Evolutionary conservation across 495 filamentous ascomycete species (phyloP), one percentile per base, ranked within the genome.

Genomic region (Alectoria sarmentosa): DNA sequence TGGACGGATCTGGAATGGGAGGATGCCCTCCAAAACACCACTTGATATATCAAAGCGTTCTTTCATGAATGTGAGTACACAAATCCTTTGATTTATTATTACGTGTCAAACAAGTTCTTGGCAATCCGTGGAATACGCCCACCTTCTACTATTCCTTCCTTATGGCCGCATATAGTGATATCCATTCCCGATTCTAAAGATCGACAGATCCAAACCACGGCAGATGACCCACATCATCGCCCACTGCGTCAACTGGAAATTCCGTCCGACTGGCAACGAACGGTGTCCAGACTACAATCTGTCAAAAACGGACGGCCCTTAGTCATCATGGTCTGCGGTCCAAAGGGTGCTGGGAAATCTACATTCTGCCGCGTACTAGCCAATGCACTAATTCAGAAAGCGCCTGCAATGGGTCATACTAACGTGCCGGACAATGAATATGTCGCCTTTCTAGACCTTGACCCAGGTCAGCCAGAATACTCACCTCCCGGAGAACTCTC

Each of bases 261-360:
- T 17, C 83, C 84, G 9, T 81, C 84, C 28, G 84, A 87, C 70
- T 91, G 89, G 89, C 84, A 83, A 63, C 75, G 75, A 67, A 74
- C 64, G 74, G 58, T 77, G 76, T 34, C 76, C 70, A 38, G 69
- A 63, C 23, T 72, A 74, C 36, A 72, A 71, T 44, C 77, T 76
- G 42, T 65, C 72, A 21, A 78, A 74, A 11, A 78, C 76, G 46
- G 79, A 79, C 46, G 71, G 66, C 63, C 78, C 67, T 61, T 76
- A 66, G 65, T 79, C 62, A 74, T 85, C 6, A 77, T 93, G 63
- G 73, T 93, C 5, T 90, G 86, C 60, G 92, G 92, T 3, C 88
- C 90, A 1, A 93, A 95, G 65, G 86, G 83, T 1, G 89, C 90
- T 19, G 92, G 92, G 21, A 96, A 96, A 73, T 96, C 91, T 4